Evolutionary conservation across 1,284 basidiomycete genomes (phyloP).

Genomic region (Exobasidium rhododendri): DNA sequence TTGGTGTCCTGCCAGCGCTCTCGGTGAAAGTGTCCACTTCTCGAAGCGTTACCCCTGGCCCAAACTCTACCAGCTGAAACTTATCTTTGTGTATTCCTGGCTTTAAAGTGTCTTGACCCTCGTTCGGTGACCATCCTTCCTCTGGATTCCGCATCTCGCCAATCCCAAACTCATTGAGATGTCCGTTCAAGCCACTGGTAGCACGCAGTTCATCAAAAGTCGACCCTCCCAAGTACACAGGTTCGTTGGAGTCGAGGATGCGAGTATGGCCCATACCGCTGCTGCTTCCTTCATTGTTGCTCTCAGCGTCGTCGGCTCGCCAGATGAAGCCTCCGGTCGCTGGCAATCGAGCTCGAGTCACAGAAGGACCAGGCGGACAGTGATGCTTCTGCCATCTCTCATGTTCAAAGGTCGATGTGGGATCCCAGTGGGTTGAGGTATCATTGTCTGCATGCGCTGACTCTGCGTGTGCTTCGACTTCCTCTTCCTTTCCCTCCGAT

Average conservation of each 20-base stretch:
- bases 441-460: background rate
- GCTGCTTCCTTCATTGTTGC: background rate
- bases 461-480: background rate
- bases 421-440: background rate
- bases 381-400: slow-evolving; percentile 38
- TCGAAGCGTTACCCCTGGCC: slow-evolving; percentile 37
- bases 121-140: background rate
- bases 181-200: background rate
- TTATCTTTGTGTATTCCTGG: slow-evolving; percentile 37
- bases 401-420: slow-evolving; percentile 23
- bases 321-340: slow-evolving; percentile 37
- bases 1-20: slow-evolving; percentile 26
- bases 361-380: slow-evolving; percentile 19
- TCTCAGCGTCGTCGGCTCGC: slow-evolving; percentile 19
- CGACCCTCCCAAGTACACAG: slow-evolving; percentile 2
- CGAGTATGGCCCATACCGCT: background rate
- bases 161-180: background rate
- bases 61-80: slow-evolving; percentile 34
- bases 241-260: background rate
- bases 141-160: background rate
- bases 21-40: slow-evolving; percentile 38
- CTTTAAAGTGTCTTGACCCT: slow-evolving; percentile 6
- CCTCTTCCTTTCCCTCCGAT: background rate
- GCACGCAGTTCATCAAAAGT: background rate
- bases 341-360: slow-evolving; percentile 5